Conservation (phyloP, 345 rosid species). For the Salix viminalis region DNA sequence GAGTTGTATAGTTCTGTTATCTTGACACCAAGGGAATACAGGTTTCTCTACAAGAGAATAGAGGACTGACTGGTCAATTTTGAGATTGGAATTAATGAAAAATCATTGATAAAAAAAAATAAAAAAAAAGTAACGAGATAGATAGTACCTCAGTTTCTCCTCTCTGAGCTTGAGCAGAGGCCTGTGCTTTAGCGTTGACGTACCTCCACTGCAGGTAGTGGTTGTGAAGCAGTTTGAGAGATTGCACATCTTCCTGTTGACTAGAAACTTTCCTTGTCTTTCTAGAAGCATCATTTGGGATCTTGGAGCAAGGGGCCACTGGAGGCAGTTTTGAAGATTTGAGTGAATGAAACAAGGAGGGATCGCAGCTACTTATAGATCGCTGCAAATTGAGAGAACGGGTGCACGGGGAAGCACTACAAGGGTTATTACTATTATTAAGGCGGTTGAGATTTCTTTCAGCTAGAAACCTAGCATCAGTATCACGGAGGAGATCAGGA, state of each 20-base stretch:
- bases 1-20: slow-evolving; percentile 55
- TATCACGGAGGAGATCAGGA: slow-evolving; percentile 27
- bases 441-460: slow-evolving; percentile 35
- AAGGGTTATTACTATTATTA: neutral
- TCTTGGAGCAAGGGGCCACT: slow-evolving; percentile 38
- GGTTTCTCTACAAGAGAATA: slow-evolving; percentile 45
- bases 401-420: slow-evolving; percentile 24
- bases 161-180: slow-evolving; percentile 48
- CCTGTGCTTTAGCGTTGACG: slow-evolving; percentile 70
- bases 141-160: slow-evolving; percentile 58
- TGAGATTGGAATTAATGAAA: neutral
- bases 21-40: slow-evolving; percentile 53
- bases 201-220: slow-evolving; percentile 81
- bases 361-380: slow-evolving; percentile 9
- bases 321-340: slow-evolving; percentile 47
- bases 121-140: neutral
- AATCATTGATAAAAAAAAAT: neutral
- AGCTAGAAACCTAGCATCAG: slow-evolving; percentile 18
- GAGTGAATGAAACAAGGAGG: slow-evolving; percentile 18
- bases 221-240: slow-evolving; percentile 63
- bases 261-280: slow-evolving; percentile 41
- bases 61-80: neutral
- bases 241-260: slow-evolving; percentile 59
- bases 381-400: slow-evolving; percentile 35
- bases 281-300: slow-evolving; percentile 30